A percentile compares a stretch with the other conserved stretches of the same genome.
phyloP scores from a whole-genome alignment of 108 stramenopile species.

The Aurantiochytrium sp. region DNA sequence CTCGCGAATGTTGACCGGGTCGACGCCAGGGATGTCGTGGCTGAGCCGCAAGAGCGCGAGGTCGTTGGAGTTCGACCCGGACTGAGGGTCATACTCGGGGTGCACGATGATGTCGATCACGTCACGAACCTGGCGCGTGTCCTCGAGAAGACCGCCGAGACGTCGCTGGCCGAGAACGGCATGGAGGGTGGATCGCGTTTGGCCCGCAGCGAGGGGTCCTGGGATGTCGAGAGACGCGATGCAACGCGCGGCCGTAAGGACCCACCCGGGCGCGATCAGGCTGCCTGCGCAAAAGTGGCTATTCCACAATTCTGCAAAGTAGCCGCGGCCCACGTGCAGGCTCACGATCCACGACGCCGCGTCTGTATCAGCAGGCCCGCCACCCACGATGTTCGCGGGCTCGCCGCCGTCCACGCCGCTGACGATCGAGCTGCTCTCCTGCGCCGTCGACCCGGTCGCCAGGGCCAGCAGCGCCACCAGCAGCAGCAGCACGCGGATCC shows the following conservation, averaged over 20 bases:
- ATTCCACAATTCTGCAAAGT: not conserved
- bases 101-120: not conserved
- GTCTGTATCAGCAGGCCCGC: not conserved
- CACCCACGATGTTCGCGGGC: not conserved
- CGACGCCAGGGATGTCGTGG: not conserved
- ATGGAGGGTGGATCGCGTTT: not conserved
- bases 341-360: not conserved
- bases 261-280: not conserved
- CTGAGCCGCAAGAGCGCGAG: not conserved
- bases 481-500: too few relatives aligned
- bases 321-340: not conserved
- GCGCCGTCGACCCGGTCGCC: too few relatives aligned
- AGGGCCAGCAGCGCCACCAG: too few relatives aligned
- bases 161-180: not conserved
- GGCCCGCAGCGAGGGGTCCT: not conserved
- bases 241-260: not conserved
- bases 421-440: too few relatives aligned
- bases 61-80: not conserved
- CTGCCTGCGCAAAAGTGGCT: not conserved
- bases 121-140: not conserved
- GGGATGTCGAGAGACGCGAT: not conserved
- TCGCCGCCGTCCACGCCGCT: too few relatives aligned
- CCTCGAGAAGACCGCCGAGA: not conserved
- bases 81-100: conserved; percentile 17
- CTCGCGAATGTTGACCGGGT: not conserved